phyloP scores from a whole-genome alignment of 2,329 filamentous ascomycete genomes.

The Pseudonectria foliicola region DNA sequence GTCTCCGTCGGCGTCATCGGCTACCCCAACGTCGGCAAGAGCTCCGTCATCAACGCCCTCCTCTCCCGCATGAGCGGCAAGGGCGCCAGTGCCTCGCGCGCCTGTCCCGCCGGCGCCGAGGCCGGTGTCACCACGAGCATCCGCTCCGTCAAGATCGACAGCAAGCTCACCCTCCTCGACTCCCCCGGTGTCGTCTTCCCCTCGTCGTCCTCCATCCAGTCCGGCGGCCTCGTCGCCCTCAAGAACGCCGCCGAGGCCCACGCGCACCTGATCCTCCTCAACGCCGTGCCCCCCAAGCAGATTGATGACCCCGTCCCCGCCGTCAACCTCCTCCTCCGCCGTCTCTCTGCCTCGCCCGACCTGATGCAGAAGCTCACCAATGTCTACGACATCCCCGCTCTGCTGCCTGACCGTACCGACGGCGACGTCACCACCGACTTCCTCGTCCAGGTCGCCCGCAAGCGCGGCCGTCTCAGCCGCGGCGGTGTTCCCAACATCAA shows the following conservation, averaged over 20 bases:
- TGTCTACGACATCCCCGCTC: slow-evolving; percentile 76
- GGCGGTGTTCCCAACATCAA: slow-evolving; percentile 86
- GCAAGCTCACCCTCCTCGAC: slow-evolving; percentile 87
- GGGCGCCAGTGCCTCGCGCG: slow-evolving; percentile 47
- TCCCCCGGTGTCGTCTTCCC: slow-evolving; percentile 95
- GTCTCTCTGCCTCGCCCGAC: slow-evolving; percentile 64
- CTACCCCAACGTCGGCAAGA: slow-evolving; percentile 95
- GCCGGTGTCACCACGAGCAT: slow-evolving; percentile 87
- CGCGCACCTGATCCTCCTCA: slow-evolving; percentile 79
- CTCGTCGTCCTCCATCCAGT: slow-evolving; percentile 41
- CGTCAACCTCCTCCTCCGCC: slow-evolving; percentile 74
- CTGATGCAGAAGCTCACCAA: slow-evolving; percentile 73
- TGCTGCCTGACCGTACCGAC: slow-evolving; percentile 58
- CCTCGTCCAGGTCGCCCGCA: slow-evolving; percentile 87
- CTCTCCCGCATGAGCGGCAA: slow-evolving; percentile 67
- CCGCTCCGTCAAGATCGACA: slow-evolving; percentile 87
- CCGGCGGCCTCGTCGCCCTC: slow-evolving; percentile 37
- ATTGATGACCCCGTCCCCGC: slow-evolving; percentile 89
- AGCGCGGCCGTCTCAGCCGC: slow-evolving; percentile 79
- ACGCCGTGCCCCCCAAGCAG: slow-evolving; percentile 87
- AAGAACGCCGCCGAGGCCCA: slow-evolving; percentile 66
- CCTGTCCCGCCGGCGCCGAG: slow-evolving; percentile 84
- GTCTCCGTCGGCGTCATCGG: slow-evolving; percentile 90
- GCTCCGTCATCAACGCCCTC: slow-evolving; percentile 90
- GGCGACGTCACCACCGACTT: slow-evolving; percentile 84